Evolutionary conservation across 495 filamentous ascomycete species (phyloP), one percentile per base, ranked within the genome.

Genomic region (Cercophora sp.): DNA sequence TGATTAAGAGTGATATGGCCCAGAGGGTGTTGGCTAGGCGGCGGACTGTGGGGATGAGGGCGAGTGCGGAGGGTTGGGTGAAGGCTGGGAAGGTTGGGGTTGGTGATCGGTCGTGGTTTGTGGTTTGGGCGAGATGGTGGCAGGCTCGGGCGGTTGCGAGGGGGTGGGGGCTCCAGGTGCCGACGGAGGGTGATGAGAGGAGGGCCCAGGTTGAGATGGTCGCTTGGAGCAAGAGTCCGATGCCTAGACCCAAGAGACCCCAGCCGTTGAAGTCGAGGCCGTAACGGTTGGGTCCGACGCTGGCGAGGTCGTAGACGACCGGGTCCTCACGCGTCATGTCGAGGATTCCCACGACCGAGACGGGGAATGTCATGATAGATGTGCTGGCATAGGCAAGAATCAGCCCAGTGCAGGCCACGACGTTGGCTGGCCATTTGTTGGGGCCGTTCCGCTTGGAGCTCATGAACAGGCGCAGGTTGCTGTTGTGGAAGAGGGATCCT

Each of bases 401-500:
- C 16, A 52, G 27, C 3, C 39, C 25, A 5, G 29, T 13, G 13
- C 18, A 34, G 4, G 50, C 24, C 9, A 44, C 19, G 4, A 45
- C 3, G 23, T 52, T 52, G 8, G 41, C 50, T 19, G 39, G 41
- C 50, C 50, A 52, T 13, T 15, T 24, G 13, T 52, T 52, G 1
- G 50, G 50, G 3, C 39, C 29, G 37, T 26, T 24, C 3, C 19
- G 23, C 20, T 15, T 44, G n/a, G 50, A 34, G 20, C n/a, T 20
- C 15, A 59, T 66, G 34, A 68, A 58, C 9, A 73, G 63, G 4
- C 70, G 59, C n/a, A 69, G 43, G 42, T 71, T 73, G 10, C 69
- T 65, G 54, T 73, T 71, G 63, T 54, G 60, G 3, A 45, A 41
- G 5, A 71, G 56, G 6, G 63, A 57, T 8, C 54, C 54, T 42